Percentiles rank a stretch among this genome's conserved stretches.
Conservation (phyloP, 148 eudicot species). For the Linanthus parryae region DNA sequence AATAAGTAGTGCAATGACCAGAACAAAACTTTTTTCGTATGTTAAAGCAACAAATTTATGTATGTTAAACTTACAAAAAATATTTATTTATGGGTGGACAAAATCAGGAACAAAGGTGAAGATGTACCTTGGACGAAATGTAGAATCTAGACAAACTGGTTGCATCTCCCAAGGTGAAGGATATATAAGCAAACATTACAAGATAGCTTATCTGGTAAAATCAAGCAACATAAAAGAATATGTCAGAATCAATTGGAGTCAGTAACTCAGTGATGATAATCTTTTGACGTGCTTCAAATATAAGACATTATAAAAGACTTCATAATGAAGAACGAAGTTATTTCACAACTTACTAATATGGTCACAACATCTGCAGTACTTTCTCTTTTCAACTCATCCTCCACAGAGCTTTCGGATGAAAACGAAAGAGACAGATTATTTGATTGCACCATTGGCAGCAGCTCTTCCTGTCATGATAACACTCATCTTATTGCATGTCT, state of each 20-base stretch:
- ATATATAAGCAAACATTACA: conserved; percentile 67
- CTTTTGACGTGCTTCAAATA: no score
- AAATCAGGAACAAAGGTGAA: background rate
- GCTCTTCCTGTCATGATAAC: conserved; percentile 35
- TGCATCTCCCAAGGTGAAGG: conserved; percentile 50
- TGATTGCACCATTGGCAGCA: conserved; percentile 45
- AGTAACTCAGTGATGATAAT: no score
- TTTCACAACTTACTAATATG: conserved; percentile 35
- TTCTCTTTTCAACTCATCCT: conserved; percentile 60
- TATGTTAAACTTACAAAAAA: no score
- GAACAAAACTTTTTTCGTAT: no score
- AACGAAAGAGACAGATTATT: conserved; percentile 52
- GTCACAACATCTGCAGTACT: conserved; percentile 61
- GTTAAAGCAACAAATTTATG: no score
- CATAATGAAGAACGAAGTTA: no score
- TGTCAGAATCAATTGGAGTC: no score
- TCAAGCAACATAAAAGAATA: no score
- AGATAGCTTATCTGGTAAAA: conserved; percentile 54
- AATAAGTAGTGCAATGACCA: no score
- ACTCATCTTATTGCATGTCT: conserved; percentile 3
- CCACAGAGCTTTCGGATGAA: conserved; percentile 64
- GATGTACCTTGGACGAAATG: conserved; percentile 47
- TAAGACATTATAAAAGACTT: no score
- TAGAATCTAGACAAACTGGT: conserved; percentile 36
- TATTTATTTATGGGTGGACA: background rate